Evolutionary conservation across 176 grass and related monocot species (phyloP).

Genomic region (Carex kokanica): DNA sequence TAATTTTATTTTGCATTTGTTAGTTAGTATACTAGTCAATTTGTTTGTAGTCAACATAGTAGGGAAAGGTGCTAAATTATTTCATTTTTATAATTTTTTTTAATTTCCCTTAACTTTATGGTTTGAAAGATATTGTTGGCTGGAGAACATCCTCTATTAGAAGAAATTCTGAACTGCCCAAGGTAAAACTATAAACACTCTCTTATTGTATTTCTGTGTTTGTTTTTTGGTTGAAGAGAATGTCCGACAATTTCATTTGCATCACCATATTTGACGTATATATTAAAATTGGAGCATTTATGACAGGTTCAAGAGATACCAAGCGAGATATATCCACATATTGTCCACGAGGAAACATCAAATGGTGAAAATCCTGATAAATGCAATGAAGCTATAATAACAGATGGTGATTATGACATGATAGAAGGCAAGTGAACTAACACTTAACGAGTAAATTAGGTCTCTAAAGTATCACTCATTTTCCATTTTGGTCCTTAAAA

Average conservation of each 20-base stretch:
- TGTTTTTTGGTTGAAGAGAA: neutral
- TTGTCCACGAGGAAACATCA: slow-evolving; percentile 79
- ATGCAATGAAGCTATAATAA: slow-evolving; percentile 24
- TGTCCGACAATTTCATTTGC: slow-evolving; percentile 8
- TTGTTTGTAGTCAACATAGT: neutral
- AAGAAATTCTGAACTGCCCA: slow-evolving; percentile 69
- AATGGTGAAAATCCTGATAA: slow-evolving; percentile 58
- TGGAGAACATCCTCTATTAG: slow-evolving; percentile 99
- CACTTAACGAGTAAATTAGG: neutral
- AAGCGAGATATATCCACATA: slow-evolving; percentile 75
- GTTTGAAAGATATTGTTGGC: slow-evolving; percentile 85
- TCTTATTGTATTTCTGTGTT: slow-evolving; percentile 11
- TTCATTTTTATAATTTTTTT: slow-evolving; percentile 32
- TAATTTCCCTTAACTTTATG: slow-evolving; percentile 42
- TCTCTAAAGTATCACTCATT: neutral
- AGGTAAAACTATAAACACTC: slow-evolving; percentile 35
- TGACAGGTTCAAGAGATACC: slow-evolving; percentile 62
- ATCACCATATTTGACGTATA: slow-evolving; percentile 11
- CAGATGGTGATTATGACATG: slow-evolving; percentile 36
- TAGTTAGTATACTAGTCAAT: neutral
- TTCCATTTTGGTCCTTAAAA: neutral
- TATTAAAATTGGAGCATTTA: slow-evolving; percentile 18
- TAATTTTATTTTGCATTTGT: neutral
- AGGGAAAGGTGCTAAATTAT: slow-evolving; percentile 21
- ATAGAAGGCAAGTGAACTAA: slow-evolving; percentile 60